These are phyloP conservation scores for Jasminum sambac DNA, from an alignment of 257 asterid genomes.

Conservation along the genomic window DNA sequence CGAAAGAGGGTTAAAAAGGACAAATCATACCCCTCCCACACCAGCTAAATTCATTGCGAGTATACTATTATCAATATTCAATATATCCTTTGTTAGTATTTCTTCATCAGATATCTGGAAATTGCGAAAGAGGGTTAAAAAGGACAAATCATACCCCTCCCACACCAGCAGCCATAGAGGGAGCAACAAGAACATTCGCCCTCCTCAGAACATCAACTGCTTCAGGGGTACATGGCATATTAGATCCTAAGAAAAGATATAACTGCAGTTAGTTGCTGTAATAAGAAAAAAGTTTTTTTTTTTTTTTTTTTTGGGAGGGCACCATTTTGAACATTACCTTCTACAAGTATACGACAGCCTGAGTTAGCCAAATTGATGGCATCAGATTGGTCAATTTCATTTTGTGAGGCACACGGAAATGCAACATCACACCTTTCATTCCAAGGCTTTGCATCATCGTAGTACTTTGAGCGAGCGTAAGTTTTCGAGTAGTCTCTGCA, in stretches of 20 bases:
- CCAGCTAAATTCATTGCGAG: conserved; percentile 46
- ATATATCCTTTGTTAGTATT: background rate
- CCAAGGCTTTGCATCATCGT: conserved; percentile 95
- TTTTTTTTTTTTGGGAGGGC: no score
- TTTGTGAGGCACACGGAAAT: conserved; percentile 93
- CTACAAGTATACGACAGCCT: conserved; percentile 88
- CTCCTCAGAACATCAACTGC: conserved; percentile 87
- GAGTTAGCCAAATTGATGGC: conserved; percentile 84
- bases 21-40: conserved; percentile 85
- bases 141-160: conserved; percentile 74
- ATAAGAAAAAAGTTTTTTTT: conserved; percentile 22
- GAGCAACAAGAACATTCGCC: conserved; percentile 84
- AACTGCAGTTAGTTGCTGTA: conserved; percentile 21
- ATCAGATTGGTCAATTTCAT: conserved; percentile 89
- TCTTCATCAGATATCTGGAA: conserved; percentile 12
- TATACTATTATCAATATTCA: background rate
- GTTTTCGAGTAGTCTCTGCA: conserved; percentile 96
- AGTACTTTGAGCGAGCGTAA: conserved; percentile 94
- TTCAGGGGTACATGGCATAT: conserved; percentile 94
- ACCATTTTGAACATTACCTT: conserved; percentile 65
- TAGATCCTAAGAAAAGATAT: conserved; percentile 58
- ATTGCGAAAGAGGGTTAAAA: conserved; percentile 8
- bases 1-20: conserved; percentile 15
- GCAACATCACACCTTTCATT: conserved; percentile 93
- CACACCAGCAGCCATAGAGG: conserved; percentile 96